phyloP scores from a whole-genome alignment of 768 basidiomycete species.

The Tephrocybe sp. region DNA sequence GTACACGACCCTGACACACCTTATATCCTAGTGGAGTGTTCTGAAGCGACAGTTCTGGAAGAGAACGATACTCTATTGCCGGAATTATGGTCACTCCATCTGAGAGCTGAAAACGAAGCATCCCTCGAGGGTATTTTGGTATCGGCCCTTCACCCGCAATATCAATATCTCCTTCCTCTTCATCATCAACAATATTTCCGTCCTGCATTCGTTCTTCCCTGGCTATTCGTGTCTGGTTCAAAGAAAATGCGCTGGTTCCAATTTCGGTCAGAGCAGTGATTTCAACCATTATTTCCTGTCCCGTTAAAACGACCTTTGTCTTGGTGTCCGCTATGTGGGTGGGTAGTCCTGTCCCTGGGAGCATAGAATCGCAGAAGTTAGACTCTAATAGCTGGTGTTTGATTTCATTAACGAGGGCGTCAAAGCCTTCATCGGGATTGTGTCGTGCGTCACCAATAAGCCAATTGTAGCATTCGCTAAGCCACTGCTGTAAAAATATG shows the following conservation, averaged over 20 bases:
- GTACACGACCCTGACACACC: conserved; percentile 35
- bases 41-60: conserved; percentile 68
- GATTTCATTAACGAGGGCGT: conserved; percentile 51
- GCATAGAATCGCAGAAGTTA: conserved; percentile 69
- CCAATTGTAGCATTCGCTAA: conserved; percentile 70
- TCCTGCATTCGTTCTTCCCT: conserved; percentile 62
- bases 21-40: conserved; percentile 82
- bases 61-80: conserved; percentile 74
- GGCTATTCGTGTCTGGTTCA: conserved; percentile 67
- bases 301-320: conserved; percentile 32
- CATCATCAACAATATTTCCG: conserved; percentile 37
- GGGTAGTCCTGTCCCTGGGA: conserved; percentile 67
- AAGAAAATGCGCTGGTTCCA: conserved; percentile 75
- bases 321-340: conserved; percentile 30
- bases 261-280: conserved; percentile 80
- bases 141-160: conserved; percentile 70
- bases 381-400: conserved; percentile 71
- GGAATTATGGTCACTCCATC: conserved; percentile 71
- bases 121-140: conserved; percentile 78
- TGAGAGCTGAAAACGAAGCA: conserved; percentile 71
- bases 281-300: conserved; percentile 67
- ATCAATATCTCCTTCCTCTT: conserved; percentile 54
- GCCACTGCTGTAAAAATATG: conserved; percentile 58
- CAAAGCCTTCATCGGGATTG: conserved; percentile 44
- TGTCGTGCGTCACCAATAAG: conserved; percentile 45